Conservation (phyloP, 2,329 filamentous ascomycete species). For the Colletotrichum cereale region DNA sequence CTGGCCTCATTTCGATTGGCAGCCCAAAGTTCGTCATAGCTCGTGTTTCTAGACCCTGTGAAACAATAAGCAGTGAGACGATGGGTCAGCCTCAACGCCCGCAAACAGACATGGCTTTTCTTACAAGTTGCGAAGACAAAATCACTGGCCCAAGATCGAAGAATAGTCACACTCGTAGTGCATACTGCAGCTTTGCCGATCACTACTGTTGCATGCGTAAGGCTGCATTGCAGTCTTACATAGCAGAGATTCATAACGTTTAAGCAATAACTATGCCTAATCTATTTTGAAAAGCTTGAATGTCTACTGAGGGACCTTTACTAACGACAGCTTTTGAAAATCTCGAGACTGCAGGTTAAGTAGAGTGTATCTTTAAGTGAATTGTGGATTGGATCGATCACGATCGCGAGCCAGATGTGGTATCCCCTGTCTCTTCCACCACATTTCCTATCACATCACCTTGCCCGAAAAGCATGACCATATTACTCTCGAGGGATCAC, state of each 20-base stretch:
- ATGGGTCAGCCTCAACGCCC: background rate
- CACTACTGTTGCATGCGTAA: conserved; percentile 10
- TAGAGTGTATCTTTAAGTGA: too few species aligned
- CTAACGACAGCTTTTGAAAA: background rate
- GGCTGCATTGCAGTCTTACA: conserved; percentile 9
- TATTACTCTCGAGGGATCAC: background rate
- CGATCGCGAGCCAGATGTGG: background rate
- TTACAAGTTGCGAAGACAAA: background rate
- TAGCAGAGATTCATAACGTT: background rate
- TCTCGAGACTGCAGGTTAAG: background rate
- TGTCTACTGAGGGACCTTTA: background rate
- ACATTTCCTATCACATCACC: background rate
- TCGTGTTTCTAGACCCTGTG: background rate
- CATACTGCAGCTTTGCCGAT: background rate
- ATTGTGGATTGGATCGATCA: background rate
- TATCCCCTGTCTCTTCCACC: background rate
- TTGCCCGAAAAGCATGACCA: background rate
- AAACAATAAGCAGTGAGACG: background rate
- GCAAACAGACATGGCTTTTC: background rate
- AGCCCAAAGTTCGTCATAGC: background rate
- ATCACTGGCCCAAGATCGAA: background rate
- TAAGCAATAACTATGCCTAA: too few species aligned
- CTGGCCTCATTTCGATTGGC: background rate
- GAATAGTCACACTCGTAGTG: background rate
- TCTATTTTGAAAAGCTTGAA: background rate